Evolutionary conservation across 345 rosid species (phyloP), one percentile per base, ranked within the genome.

Genomic region (Limnanthes douglasii): DNA sequence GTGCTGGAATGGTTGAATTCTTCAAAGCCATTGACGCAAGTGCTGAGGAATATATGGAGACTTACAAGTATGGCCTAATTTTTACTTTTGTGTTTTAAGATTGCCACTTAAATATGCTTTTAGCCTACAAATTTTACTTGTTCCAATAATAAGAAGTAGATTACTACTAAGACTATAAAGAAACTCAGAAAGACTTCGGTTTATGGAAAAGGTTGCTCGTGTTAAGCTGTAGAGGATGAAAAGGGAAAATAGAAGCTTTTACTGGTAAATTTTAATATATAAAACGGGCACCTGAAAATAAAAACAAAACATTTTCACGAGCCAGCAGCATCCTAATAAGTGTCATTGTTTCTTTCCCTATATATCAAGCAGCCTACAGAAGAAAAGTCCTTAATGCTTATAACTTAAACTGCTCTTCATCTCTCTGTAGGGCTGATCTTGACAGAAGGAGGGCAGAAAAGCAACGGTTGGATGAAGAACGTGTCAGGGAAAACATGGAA

Each of bases 381-480:
- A n/a, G n/a, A n/a, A n/a, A n/a, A n/a, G n/a, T n/a, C n/a, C n/a
- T n/a, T n/a, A n/a, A n/a, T n/a, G n/a, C n/a, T n/a, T n/a, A n/a
- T n/a, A n/a, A n/a, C 15, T 16, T 37, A 4, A 7, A 3, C 18
- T 32, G 30, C 32, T 37, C 37, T 41, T 15, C 26, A 1, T 44
- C 18, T 39, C 9, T 34, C 5, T 41, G 4, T 34, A 75, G 93
- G 70, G 72, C 77, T 65, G 93, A 80, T 31, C 78, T 81, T 8
- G 93, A 81, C 58, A 64, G 53, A 61, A 68, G 86, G 64, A 64
- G 65, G 47, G 73, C 65, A n/a, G 93, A 81, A 41, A 76, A 76
- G 50, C 69, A 63, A 47, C 72, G 62, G 7, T 43, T 81, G 48
- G 86, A 76, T 53, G 86, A 72, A 62, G 82, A 62, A 29, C 63